These are phyloP conservation scores for Phytophthora palmivora DNA, from an alignment of 352 stramenopile species.

Conservation along the genomic window DNA sequence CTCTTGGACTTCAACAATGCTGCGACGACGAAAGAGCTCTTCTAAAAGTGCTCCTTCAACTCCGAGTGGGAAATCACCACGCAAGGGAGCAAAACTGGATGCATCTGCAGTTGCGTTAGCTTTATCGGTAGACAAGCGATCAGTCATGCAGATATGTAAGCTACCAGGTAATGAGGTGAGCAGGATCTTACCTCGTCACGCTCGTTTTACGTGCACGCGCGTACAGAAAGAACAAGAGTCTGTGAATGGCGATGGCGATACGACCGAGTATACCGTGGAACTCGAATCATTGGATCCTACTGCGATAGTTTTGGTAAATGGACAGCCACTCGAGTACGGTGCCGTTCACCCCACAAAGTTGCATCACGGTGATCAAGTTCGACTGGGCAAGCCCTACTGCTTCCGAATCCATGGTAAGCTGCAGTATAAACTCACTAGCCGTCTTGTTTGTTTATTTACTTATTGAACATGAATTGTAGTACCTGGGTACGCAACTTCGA, in stretches of 20 bases:
- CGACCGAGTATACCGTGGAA: slow-evolving; percentile 36
- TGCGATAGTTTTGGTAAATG: slow-evolving; percentile 54
- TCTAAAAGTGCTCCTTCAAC: slow-evolving; percentile 35
- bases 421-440: not conserved
- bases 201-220: slow-evolving; percentile 38
- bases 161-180: slow-evolving; percentile 27
- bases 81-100: slow-evolving; percentile 12
- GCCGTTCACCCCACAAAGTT: slow-evolving; percentile 28
- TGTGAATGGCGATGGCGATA: slow-evolving; percentile 4
- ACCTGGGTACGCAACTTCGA: slow-evolving; percentile 21
- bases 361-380: slow-evolving; percentile 58
- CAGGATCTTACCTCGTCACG: slow-evolving; percentile 37
- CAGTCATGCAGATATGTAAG: slow-evolving; percentile 42
- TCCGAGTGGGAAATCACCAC: slow-evolving; percentile 11
- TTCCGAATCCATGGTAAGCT: slow-evolving; percentile 59
- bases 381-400: slow-evolving; percentile 44
- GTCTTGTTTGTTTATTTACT: not conserved
- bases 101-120: slow-evolving; percentile 17
- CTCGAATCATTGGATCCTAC: slow-evolving; percentile 43
- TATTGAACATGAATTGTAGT: too few species aligned
- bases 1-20: slow-evolving; percentile 52
- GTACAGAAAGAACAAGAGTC: slow-evolving; percentile 4
- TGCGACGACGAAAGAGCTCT: slow-evolving; percentile 34
- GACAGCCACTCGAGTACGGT: slow-evolving; percentile 23
- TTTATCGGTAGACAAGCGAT: slow-evolving; percentile 29